Evolutionary conservation across 495 filamentous ascomycete species (phyloP).

Genomic region (Delitschia confertaspora): DNA sequence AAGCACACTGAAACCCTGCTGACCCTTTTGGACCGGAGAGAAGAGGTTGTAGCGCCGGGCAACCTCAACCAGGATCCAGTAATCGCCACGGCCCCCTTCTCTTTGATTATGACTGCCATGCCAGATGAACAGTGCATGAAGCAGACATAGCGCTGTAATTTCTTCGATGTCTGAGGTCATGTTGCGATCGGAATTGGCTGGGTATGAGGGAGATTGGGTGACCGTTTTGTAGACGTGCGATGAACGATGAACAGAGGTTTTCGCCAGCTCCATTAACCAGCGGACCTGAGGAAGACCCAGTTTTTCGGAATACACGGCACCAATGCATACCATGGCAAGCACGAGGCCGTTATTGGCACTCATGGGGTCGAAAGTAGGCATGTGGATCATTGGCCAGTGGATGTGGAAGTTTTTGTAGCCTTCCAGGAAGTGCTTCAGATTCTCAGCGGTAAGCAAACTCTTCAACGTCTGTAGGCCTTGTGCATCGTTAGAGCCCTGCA

Average conservation of each 20-base stretch:
- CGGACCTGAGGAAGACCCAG: conserved; percentile 46
- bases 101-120: conserved; percentile 53
- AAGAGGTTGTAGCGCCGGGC: conserved; percentile 45
- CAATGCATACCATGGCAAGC: conserved; percentile 55
- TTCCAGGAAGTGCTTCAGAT: conserved; percentile 54
- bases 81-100: conserved; percentile 45
- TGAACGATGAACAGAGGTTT: conserved; percentile 42
- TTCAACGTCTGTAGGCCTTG: conserved; percentile 33
- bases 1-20: conserved; percentile 33
- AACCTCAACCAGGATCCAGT: conserved; percentile 44
- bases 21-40: conserved; percentile 32
- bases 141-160: conserved; percentile 49
- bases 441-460: conserved; percentile 47
- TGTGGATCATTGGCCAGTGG: conserved; percentile 61
- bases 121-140: conserved; percentile 52
- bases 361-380: conserved; percentile 55
- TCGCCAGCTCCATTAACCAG: conserved; percentile 49
- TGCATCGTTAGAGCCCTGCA: conserved; percentile 7
- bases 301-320: conserved; percentile 56
- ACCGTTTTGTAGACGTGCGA: conserved; percentile 40
- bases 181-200: conserved; percentile 25
- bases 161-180: conserved; percentile 45
- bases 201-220: conserved; percentile 30
- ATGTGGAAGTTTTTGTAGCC: conserved; percentile 54
- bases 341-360: conserved; percentile 52